These are phyloP conservation scores for Phytophthora pistaciae DNA, from an alignment of 352 stramenopile genomes.

Conservation along the genomic window DNA sequence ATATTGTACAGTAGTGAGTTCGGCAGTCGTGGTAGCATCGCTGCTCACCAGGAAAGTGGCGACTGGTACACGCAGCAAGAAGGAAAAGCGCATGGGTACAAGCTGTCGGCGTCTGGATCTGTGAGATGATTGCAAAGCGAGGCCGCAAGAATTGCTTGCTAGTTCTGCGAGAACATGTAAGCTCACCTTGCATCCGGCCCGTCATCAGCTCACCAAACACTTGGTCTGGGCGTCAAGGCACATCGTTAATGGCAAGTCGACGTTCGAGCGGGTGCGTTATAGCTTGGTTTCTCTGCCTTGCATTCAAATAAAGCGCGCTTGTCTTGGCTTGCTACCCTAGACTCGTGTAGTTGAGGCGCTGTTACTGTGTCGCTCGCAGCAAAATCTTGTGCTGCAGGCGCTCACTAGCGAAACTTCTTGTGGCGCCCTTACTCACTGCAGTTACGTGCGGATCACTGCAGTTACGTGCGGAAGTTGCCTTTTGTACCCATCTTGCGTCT, in stretches of 20 bases:
- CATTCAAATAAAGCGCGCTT: no score
- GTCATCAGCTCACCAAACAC: no score
- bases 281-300: no score
- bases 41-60: neutral
- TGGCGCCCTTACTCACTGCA: neutral
- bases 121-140: neutral
- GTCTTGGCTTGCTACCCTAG: no score
- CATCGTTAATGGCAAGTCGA: no score
- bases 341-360: no score
- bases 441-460: no score
- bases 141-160: no score
- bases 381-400: neutral
- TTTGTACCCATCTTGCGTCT: constrained; percentile 3
- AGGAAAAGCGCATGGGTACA: neutral
- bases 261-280: no score
- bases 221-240: no score
- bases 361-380: neutral
- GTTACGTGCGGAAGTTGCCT: neutral
- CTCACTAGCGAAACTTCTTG: neutral
- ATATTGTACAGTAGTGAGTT: neutral
- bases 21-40: neutral
- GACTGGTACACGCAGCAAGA: neutral
- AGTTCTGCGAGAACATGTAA: no score
- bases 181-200: no score
- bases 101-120: neutral